phyloP scores from a whole-genome alignment of 495 filamentous ascomycete genomes.

The Neurospora africana region DNA sequence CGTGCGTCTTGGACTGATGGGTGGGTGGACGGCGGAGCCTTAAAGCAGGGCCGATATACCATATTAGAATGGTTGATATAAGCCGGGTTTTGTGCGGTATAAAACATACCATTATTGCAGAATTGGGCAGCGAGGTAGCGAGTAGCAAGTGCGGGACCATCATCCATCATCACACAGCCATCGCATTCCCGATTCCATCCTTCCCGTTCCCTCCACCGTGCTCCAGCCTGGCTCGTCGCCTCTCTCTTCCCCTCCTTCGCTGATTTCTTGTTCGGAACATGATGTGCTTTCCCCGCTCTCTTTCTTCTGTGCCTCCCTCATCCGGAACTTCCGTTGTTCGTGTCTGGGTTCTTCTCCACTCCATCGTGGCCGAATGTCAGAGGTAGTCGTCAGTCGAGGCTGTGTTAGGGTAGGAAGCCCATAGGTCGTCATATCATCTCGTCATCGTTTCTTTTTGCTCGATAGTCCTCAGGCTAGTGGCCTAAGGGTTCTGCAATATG shows the following conservation, averaged over 20 bases:
- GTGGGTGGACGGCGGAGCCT: conserved; percentile 2
- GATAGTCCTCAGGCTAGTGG: not conserved
- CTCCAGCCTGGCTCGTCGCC: not conserved
- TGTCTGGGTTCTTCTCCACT: not conserved
- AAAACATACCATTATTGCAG: conserved; percentile 12
- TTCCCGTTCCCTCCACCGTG: not conserved
- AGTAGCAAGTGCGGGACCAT: not conserved
- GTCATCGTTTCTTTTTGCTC: not conserved
- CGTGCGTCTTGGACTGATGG: not conserved
- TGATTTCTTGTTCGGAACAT: not conserved
- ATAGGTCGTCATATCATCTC: not conserved
- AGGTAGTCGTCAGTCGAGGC: not conserved
- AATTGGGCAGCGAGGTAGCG: not conserved
- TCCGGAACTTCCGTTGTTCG: not conserved
- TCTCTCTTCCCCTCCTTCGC: not conserved
- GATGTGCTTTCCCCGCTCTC: not conserved
- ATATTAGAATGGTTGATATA: conserved; percentile 11
- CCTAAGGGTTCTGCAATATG: not conserved
- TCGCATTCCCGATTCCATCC: not conserved
- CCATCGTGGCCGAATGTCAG: not conserved
- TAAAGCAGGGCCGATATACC: conserved; percentile 9
- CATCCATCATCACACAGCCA: not conserved
- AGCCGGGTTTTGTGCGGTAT: conserved; percentile 9
- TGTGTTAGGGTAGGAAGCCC: not conserved
- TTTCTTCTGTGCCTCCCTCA: not conserved